Evolutionary conservation across 75 land plant genomes (phyloP).

Genomic region (Pseudotsuga menziesii): DNA sequence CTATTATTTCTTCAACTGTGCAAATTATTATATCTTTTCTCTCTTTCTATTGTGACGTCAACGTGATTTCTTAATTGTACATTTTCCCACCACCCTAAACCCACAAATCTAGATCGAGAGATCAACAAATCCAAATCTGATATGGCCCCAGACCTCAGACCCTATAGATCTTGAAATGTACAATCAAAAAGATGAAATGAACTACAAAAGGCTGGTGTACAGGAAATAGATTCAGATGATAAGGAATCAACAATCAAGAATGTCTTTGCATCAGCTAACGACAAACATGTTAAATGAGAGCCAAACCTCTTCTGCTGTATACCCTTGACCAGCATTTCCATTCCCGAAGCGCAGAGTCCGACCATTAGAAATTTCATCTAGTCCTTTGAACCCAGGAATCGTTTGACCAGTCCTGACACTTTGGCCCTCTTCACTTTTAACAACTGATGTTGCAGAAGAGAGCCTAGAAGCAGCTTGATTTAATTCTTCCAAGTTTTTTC

Average conservation of each 20-base stretch:
- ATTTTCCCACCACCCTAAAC: too few relatives aligned
- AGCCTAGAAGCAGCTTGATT: conserved; percentile 28
- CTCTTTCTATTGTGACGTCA: too few relatives aligned
- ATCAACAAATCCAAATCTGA: too few relatives aligned
- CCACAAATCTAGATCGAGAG: too few relatives aligned
- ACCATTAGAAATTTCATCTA: conserved; percentile 55
- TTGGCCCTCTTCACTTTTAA: conserved; percentile 42
- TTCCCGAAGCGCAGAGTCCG: conserved; percentile 57
- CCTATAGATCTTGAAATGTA: not conserved
- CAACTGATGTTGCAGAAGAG: conserved; percentile 10
- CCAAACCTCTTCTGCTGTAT: conserved; percentile 91
- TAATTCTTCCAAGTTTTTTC: conserved; percentile 38
- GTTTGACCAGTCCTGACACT: conserved; percentile 32
- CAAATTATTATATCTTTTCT: too few relatives aligned
- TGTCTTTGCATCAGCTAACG: not conserved
- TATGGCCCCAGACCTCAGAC: too few relatives aligned
- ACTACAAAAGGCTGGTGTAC: not conserved
- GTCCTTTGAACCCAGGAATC: conserved; percentile 50
- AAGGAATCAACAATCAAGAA: not conserved
- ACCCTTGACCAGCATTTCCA: conserved; percentile 99
- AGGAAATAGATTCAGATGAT: not conserved
- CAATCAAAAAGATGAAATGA: not conserved
- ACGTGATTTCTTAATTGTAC: too few relatives aligned
- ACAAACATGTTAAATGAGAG: not conserved
- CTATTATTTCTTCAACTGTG: too few relatives aligned